Percentiles rank a stretch among this genome's conserved stretches.
These are phyloP conservation scores for Exophiala phaeomuriformis DNA, from an alignment of 2,329 filamentous ascomycete genomes.

Conservation along the genomic window DNA sequence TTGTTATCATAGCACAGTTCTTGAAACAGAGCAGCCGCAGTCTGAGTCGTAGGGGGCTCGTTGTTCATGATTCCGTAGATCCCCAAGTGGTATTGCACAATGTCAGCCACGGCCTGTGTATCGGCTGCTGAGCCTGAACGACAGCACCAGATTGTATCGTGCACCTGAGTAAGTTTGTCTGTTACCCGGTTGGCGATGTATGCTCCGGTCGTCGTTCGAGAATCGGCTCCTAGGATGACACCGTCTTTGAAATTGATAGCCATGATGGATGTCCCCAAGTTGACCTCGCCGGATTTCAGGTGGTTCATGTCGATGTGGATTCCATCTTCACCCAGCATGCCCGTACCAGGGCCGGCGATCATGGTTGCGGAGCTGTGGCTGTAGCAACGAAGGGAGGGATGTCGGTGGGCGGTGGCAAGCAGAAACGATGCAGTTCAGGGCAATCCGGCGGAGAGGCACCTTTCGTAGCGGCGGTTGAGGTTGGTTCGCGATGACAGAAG, in stretches of 20 bases:
- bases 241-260: slow-evolving; percentile 98
- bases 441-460: neutral
- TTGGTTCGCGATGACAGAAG: neutral
- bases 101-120: slow-evolving; percentile 95
- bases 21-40: slow-evolving; percentile 91
- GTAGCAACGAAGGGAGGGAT: neutral
- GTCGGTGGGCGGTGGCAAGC: neutral
- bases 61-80: slow-evolving; percentile 87
- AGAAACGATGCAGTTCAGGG: neutral
- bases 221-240: slow-evolving; percentile 93
- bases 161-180: slow-evolving; percentile 96
- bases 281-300: slow-evolving; percentile 97
- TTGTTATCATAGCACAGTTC: slow-evolving; percentile 98
- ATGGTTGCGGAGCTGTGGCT: slow-evolving; percentile 28
- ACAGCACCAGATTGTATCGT: slow-evolving; percentile 99
- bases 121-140: slow-evolving; percentile 95
- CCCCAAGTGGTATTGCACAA: slow-evolving; percentile 92
- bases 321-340: slow-evolving; percentile 62
- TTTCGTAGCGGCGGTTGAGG: neutral
- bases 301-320: slow-evolving; percentile 99
- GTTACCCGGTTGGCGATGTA: slow-evolving; percentile 99
- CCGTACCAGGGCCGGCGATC: slow-evolving; percentile 36
- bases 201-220: slow-evolving; percentile 90
- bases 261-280: slow-evolving; percentile 99
- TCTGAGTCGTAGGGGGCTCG: slow-evolving; percentile 86